A percentile compares a stretch with the other conserved stretches of the same genome.
These are phyloP conservation scores for Verruconis gallopava DNA, from an alignment of 2,329 filamentous ascomycete species.

Conservation along the genomic window DNA sequence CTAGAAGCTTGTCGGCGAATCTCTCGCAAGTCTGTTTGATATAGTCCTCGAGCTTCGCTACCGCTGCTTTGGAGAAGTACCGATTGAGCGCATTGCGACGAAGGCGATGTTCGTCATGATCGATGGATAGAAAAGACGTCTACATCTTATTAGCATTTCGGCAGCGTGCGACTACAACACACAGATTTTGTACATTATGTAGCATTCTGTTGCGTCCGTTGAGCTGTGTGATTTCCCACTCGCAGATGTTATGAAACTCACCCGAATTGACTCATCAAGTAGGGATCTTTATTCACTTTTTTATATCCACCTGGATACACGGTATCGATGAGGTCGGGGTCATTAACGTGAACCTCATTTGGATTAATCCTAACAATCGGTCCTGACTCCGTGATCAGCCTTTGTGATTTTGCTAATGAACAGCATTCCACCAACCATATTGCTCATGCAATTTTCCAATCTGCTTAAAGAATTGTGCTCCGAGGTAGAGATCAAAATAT, in stretches of 20 bases:
- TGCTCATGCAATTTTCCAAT: conserved; percentile 6
- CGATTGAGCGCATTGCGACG: conserved; percentile 21
- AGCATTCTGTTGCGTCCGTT: too few relatives aligned
- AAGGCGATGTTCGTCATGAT: conserved; percentile 21
- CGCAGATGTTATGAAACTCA: background rate
- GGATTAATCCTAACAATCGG: conserved; percentile 32
- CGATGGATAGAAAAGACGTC: background rate
- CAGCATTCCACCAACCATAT: conserved; percentile 3
- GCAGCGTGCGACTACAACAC: too few relatives aligned
- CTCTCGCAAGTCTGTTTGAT: background rate
- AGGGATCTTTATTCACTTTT: conserved; percentile 10
- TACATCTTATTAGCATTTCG: too few relatives aligned
- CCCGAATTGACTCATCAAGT: background rate
- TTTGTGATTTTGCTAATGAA: conserved; percentile 12
- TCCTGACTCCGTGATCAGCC: conserved; percentile 21
- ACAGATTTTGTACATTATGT: too few relatives aligned
- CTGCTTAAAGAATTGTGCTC: background rate
- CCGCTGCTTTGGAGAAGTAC: conserved; percentile 22
- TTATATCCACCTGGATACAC: conserved; percentile 19
- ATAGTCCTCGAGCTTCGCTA: conserved; percentile 9
- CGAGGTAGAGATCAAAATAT: background rate
- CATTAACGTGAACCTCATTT: conserved; percentile 29
- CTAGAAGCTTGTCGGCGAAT: background rate
- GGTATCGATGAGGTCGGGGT: conserved; percentile 25
- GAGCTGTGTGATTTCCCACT: background rate